These are phyloP conservation scores for Saccharomyces eubayanus DNA, from an alignment of 805 yeast genomes.

Conservation along the genomic window DNA sequence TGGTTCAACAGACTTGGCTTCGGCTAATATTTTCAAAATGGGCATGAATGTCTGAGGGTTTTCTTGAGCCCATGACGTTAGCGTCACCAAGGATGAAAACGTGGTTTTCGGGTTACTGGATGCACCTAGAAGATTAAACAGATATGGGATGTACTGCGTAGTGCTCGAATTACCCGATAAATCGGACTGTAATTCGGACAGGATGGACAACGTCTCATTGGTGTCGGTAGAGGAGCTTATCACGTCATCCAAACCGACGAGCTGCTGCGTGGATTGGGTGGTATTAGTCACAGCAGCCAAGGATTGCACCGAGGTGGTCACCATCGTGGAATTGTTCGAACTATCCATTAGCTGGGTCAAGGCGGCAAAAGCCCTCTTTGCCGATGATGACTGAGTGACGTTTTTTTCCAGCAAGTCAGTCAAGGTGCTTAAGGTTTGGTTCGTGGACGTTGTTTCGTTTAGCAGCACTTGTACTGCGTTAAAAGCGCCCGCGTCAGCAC, in stretches of 20 bases:
- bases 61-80: constrained; percentile 19
- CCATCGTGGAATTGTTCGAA: constrained; percentile 14
- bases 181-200: constrained; percentile 13
- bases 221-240: constrained; percentile 17
- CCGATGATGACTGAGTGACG: constrained; percentile 16
- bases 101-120: constrained; percentile 21
- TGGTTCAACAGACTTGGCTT: constrained; percentile 8
- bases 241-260: constrained; percentile 17
- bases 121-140: constrained; percentile 15
- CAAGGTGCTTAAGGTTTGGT: constrained; percentile 13
- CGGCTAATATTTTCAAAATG: constrained; percentile 14
- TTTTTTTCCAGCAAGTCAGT: constrained; percentile 14
- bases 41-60: constrained; percentile 16
- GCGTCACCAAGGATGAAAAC: constrained; percentile 16
- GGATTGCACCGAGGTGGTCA: constrained; percentile 13
- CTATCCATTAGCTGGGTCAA: constrained; percentile 12
- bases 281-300: constrained; percentile 15
- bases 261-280: constrained; percentile 18
- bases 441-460: constrained; percentile 10
- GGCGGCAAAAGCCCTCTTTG: constrained; percentile 16
- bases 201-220: constrained; percentile 14
- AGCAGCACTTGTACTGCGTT: constrained; percentile 15
- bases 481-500: constrained; percentile 9
- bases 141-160: constrained; percentile 15
- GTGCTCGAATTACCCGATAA: constrained; percentile 10